Base-by-base conservation (phyloP, 129 eudicot genomes). In the Chrysanthemum seticuspe region DNA sequence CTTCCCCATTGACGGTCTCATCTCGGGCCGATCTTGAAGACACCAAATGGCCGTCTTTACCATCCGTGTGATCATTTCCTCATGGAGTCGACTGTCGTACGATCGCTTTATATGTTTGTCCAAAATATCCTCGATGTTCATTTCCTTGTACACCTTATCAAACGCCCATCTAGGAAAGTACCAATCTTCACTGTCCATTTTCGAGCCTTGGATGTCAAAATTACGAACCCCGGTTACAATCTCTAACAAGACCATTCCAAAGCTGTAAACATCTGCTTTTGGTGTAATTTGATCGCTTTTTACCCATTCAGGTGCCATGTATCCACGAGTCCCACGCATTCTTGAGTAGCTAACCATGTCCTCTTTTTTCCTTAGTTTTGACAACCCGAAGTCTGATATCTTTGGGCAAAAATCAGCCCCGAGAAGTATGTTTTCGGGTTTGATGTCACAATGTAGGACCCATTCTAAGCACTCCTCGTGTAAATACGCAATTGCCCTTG, bases 21-120 rank as follows among this genome's bases (percentile, higher is more conserved):
- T 72, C 52, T 92, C 98, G 10, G 96, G 95, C 71, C 90, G 79
- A 74, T 92, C 95, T 71, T 92, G 98, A 6, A 92, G 83, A 78
- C 98, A 92, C 98, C 98, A 92, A 83, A 92, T 89, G 12, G 98
- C 98, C 3, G 98, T 92, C 76, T 89, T 92, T 57, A 92, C 92
- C 98, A 92, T 89, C 66, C 95, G 81, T 15, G 85, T 79, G 29
- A 92, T 82, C 87, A 89, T 81, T 14, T 82, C 89, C 58, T 85
- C 86, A 18, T 92, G 96, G 18, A 65, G 65, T 2, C 86, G 82
- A 60, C 84, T 76, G 64, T 92, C 98, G 8, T 89, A 92, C 0
- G 76, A 64, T 3, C 83, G 72, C 76, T 84, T 89, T 18, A 92
- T 89, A 58, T 69, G 85, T 5, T 70, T 53, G 50, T 92, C 98